phyloP scores from a whole-genome alignment of 1,284 basidiomycete genomes.

The Flammula alnicola region DNA sequence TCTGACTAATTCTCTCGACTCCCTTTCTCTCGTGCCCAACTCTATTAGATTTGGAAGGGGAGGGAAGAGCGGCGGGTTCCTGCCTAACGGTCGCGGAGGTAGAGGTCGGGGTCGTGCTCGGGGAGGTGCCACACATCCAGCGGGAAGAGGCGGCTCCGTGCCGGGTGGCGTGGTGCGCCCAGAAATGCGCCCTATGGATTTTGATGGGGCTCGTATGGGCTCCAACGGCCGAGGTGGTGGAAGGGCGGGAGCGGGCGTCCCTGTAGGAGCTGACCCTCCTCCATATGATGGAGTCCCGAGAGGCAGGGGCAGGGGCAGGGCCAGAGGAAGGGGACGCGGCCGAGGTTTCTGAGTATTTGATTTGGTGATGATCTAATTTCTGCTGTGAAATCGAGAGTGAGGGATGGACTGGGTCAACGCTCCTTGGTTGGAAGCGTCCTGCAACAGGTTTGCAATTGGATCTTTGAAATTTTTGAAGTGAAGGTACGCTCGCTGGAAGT shows the following conservation, averaged over 20 bases:
- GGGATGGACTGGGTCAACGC: too few species aligned
- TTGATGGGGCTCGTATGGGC: conserved; percentile 6
- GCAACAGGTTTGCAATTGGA: too few species aligned
- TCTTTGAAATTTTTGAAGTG: too few species aligned
- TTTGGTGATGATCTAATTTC: too few species aligned
- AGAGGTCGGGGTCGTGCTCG: conserved; percentile 25
- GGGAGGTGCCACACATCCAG: conserved; percentile 12
- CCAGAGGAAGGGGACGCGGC: conserved; percentile 8
- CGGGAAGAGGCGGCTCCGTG: conserved; percentile 10
- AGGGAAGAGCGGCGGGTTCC: conserved; percentile 51
- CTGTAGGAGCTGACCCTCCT: not conserved
- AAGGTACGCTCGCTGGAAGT: too few species aligned
- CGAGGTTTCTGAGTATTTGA: conserved; percentile 12
- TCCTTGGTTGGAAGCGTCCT: too few species aligned
- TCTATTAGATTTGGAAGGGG: conserved; percentile 75
- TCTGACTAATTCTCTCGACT: conserved; percentile 26
- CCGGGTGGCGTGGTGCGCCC: not conserved
- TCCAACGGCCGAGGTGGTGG: conserved; percentile 3
- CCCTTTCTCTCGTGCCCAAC: conserved; percentile 70
- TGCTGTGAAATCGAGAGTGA: too few species aligned
- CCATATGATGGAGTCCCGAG: not conserved
- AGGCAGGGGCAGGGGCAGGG: not conserved
- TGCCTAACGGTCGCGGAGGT: conserved; percentile 14
- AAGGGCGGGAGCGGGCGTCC: not conserved
- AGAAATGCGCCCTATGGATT: conserved; percentile 10